A percentile compares a stretch with the other conserved stretches of the same genome.
Evolutionary conservation across 2,329 filamentous ascomycete species (phyloP).

Genomic region (Colletotrichum cuscutae): DNA sequence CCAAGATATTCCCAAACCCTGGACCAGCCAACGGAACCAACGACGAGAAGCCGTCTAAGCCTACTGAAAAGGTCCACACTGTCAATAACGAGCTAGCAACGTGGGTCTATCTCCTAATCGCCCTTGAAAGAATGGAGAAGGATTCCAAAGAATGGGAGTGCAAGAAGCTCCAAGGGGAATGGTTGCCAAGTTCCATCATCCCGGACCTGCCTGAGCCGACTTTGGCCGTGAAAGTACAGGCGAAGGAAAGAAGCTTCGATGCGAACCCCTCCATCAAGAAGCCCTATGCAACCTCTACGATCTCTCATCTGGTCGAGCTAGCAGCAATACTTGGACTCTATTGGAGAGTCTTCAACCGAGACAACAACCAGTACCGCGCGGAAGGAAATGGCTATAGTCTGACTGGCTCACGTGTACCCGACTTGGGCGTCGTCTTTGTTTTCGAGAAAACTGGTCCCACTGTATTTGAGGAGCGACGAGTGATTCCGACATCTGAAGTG

Average conservation of each 20-base stretch:
- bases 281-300: slow-evolving; percentile 48
- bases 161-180: background rate
- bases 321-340: slow-evolving; percentile 49
- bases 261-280: slow-evolving; percentile 30
- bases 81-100: slow-evolving; percentile 19
- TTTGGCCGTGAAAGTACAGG: slow-evolving; percentile 14
- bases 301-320: slow-evolving; percentile 48
- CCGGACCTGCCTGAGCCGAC: background rate
- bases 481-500: slow-evolving; percentile 49
- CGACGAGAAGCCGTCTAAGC: background rate
- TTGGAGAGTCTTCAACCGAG: slow-evolving; percentile 53
- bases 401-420: slow-evolving; percentile 42
- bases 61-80: slow-evolving; percentile 2
- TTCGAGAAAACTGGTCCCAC: slow-evolving; percentile 50
- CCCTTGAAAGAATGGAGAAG: slow-evolving; percentile 22
- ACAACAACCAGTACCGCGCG: slow-evolving; percentile 47
- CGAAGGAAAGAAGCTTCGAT: slow-evolving; percentile 17
- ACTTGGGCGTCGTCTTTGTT: slow-evolving; percentile 51
- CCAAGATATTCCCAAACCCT: background rate
- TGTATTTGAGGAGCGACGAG: slow-evolving; percentile 45
- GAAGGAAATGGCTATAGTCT: slow-evolving; percentile 50
- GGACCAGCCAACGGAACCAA: background rate
- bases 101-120: slow-evolving; percentile 8
- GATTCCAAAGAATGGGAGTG: slow-evolving; percentile 8
- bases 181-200: background rate